A percentile compares a stretch with the other conserved stretches of the same genome.
These are phyloP conservation scores for Phylloporus sp. DNA, from an alignment of 1,284 basidiomycete genomes.

Conservation along the genomic window DNA sequence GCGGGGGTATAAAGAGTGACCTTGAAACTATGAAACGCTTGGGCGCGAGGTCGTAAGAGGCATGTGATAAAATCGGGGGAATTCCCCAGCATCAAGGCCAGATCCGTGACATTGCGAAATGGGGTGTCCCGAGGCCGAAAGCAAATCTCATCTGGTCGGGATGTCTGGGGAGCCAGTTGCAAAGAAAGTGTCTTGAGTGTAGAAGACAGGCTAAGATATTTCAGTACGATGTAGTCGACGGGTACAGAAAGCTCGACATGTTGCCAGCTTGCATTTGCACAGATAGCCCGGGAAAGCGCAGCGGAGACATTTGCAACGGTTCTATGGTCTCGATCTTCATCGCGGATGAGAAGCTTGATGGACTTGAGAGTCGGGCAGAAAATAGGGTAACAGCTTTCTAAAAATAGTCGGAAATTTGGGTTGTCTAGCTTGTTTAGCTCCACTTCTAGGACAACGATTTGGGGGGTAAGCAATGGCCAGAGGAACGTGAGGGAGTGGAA, in stretches of 20 bases:
- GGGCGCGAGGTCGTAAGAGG: conserved; percentile 8
- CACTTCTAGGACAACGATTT: not conserved
- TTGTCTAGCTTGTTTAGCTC: accelerated
- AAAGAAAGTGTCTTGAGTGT: conserved; percentile 3
- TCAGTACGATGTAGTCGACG: not conserved
- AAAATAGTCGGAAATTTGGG: not conserved
- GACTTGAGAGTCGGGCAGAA: conserved; percentile 4
- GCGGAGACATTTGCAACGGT: too few species aligned
- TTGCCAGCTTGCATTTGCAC: conserved; percentile 1
- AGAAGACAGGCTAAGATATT: conserved; percentile 3
- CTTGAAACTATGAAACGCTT: conserved; percentile 3
- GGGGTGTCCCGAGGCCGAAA: conserved; percentile 8
- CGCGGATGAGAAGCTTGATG: not conserved
- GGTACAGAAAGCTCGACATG: conserved; percentile 1
- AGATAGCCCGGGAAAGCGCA: conserved; percentile 1
- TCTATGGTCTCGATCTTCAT: not conserved
- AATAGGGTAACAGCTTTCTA: not conserved
- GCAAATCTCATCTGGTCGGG: not conserved
- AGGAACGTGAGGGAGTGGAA: not conserved
- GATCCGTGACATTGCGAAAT: not conserved
- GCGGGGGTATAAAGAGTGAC: not conserved
- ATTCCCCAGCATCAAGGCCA: not conserved
- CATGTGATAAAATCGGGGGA: not conserved
- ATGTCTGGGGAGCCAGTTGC: not conserved
- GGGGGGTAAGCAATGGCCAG: not conserved